Evolutionary conservation across 1,139 yeast species (phyloP), one percentile per base, ranked within the genome.

Genomic region (Blastobotrys capitulatus): DNA sequence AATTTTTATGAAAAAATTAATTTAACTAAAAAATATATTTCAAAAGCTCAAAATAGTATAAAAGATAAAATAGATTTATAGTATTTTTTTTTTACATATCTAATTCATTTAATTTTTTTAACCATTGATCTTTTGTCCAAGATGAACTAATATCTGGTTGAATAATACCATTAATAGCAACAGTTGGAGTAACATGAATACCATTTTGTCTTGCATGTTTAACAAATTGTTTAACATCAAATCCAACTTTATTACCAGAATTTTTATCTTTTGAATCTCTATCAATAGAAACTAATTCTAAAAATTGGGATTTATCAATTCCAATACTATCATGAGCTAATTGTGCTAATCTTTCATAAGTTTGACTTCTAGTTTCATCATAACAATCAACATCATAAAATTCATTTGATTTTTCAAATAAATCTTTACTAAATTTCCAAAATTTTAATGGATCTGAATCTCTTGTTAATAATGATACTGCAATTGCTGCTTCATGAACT

Each of bases 181-280:
- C 83, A 1, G 95, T 82, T n/a, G 97, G 97, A 1, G 94, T 85
- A 26, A 85, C 82, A 63, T 88, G 96, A 40, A 86, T 79, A 35
- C 94, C 88, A 40, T 82, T 80, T 52, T 86, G 87, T 62, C 96
- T 78, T 48, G 82, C 81, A 61, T 79, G 79, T 61, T 80, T 76
- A 31, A 89, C 77, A 62, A 86, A 86, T 60, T 83, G 83, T 68
- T 86, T 88, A 54, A 85, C 62, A 60, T 86, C 95, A 29, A 64
- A 71, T 5, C 78, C 72, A 20, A 84, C 74, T 7, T 67, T 73
- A 60, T 82, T 83, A 2, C 94, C 92, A 2, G 65, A 62, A 61
- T 86, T 85, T 44, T 63, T 54, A 29, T 75, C 74, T 18, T 57
- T 58, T 7, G 55, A 61, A 3, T 63, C 52, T n/a, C 64, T 57